Evolutionary conservation across 768 basidiomycete species (phyloP).

Genomic region (Amyloporia xantha): DNA sequence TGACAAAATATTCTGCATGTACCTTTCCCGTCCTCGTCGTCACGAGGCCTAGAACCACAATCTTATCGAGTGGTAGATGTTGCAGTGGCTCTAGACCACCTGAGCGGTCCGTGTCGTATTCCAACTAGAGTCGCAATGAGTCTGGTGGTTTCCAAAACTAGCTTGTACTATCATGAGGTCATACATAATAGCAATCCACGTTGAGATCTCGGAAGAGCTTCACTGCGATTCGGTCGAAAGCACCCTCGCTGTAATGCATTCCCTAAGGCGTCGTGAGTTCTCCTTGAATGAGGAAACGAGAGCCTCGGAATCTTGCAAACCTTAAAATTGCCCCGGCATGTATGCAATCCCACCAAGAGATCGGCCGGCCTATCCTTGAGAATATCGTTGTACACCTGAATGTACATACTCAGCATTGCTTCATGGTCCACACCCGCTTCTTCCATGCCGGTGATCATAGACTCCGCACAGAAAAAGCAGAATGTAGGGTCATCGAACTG

Average conservation of each 20-base stretch:
- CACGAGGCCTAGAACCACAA: slow-evolving; percentile 36
- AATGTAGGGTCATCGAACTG: slow-evolving; percentile 43
- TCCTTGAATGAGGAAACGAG: too few species aligned
- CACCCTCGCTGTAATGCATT: slow-evolving; percentile 51
- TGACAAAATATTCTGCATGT: slow-evolving; percentile 11
- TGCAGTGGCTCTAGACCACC: slow-evolving; percentile 50
- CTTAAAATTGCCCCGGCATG: slow-evolving; percentile 43
- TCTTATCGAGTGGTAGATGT: slow-evolving; percentile 39
- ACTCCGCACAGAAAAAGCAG: slow-evolving; percentile 57
- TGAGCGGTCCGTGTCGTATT: slow-evolving; percentile 56
- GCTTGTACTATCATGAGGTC: slow-evolving; percentile 2
- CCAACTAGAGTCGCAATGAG: slow-evolving; percentile 32
- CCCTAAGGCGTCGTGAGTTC: slow-evolving; percentile 19
- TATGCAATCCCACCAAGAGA: slow-evolving; percentile 48
- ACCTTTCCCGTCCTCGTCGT: slow-evolving; percentile 36
- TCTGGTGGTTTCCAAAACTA: not conserved
- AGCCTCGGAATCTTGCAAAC: slow-evolving; percentile 5
- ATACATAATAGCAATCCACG: slow-evolving; percentile 42
- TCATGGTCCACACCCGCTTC: slow-evolving; percentile 53
- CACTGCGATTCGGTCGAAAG: slow-evolving; percentile 44
- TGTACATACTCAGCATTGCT: slow-evolving; percentile 54
- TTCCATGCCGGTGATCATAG: slow-evolving; percentile 46
- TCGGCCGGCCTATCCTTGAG: slow-evolving; percentile 44
- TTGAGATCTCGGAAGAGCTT: slow-evolving; percentile 53
- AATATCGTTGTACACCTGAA: slow-evolving; percentile 54